Percentiles rank a stretch among this genome's conserved stretches.
phyloP scores from a whole-genome alignment of 306 rosid species.

The Begonia loranthoides region DNA sequence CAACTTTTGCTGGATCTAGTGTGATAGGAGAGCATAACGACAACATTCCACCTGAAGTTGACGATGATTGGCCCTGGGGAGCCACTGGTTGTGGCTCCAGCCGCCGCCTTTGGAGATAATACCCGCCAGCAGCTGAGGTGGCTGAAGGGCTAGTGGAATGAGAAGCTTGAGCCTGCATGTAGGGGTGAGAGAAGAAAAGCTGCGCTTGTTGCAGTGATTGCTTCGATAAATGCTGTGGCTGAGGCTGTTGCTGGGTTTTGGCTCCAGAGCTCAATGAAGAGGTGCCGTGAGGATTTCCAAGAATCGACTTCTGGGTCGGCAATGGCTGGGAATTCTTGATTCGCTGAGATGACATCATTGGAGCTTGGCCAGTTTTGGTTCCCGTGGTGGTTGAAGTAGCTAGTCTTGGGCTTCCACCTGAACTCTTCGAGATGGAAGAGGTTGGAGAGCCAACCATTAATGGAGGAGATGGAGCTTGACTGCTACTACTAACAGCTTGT shows the following conservation, averaged over 20 bases:
- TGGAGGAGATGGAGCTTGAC: slow-evolving; percentile 72
- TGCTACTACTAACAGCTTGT: slow-evolving; percentile 27
- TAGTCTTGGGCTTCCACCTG: slow-evolving; percentile 89
- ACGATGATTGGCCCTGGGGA: slow-evolving; percentile 38
- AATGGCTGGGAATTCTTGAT: slow-evolving; percentile 33
- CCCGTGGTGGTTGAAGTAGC: slow-evolving; percentile 38
- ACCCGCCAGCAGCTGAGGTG: slow-evolving; percentile 36
- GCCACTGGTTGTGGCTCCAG: slow-evolving; percentile 48
- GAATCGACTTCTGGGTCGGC: slow-evolving; percentile 56
- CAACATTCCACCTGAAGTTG: slow-evolving; percentile 46
- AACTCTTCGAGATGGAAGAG: slow-evolving; percentile 68
- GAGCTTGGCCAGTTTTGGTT: slow-evolving; percentile 48
- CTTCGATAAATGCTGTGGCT: slow-evolving; percentile 34
- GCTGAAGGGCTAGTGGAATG: slow-evolving; percentile 40
- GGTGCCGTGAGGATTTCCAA: slow-evolving; percentile 47
- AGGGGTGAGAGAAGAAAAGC: slow-evolving; percentile 26
- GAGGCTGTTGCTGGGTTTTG: slow-evolving; percentile 13
- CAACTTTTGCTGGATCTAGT: slow-evolving; percentile 37
- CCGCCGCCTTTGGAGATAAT: slow-evolving; percentile 44
- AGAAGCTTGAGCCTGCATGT: slow-evolving; percentile 37
- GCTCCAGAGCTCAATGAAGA: slow-evolving; percentile 34
- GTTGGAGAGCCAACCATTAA: slow-evolving; percentile 67
- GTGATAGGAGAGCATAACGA: slow-evolving; percentile 25
- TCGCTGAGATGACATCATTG: slow-evolving; percentile 61
- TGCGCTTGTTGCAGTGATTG: slow-evolving; percentile 55